Base-by-base conservation (phyloP, 169 alveolate species). In the Eimeria acervulina region DNA sequence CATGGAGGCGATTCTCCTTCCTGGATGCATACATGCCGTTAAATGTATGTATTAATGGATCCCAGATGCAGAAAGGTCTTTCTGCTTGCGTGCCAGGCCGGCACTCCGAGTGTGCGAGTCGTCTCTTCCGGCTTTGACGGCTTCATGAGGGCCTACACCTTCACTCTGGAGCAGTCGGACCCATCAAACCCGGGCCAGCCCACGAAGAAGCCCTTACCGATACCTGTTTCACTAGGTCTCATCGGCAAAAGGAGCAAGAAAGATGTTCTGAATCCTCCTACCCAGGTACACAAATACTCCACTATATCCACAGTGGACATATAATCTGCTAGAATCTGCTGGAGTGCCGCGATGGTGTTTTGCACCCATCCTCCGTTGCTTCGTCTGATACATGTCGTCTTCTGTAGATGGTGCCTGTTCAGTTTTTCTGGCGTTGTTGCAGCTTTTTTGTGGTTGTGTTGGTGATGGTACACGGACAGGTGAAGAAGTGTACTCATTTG, bases 201-300 rank as follows among this genome's bases (percentile, higher is more conserved):
- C 4, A 98, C 98, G 33, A 98, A 98, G 96, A 96, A 95, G 87
- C 98, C 99, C 0, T 97, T 98, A 89, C 98, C 97, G 84, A 97
- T 98, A 42, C 99, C 99, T 19, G 95, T 98, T 15, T 78, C 95
- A 40, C 95, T 98, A 51, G 99, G 99, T 17, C 93, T 97, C 31
- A 80, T 98, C 23, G 98, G 98, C 42, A 98, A 95, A 36, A 38
- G 90, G 23, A 90, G 97, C 26, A 97, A 98, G 84, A 92, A 91
- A 59, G 99, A 98, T 33, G 92, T 85, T 1, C 59, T 94, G 40
- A 61, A 78, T 92, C 70, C 96, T 0, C 87, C 95, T 33, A 47
- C 95, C 7, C 85, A 33, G 70, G 83, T 68, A 33, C 12, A 38
- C n/a, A 36, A 10, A 26, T 15, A 31, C 81, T 15, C 61, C 12